Evolutionary conservation across 352 stramenopile species (phyloP), one percentile per base, ranked within the genome.

Genomic region (Globisporangium ultimum): DNA sequence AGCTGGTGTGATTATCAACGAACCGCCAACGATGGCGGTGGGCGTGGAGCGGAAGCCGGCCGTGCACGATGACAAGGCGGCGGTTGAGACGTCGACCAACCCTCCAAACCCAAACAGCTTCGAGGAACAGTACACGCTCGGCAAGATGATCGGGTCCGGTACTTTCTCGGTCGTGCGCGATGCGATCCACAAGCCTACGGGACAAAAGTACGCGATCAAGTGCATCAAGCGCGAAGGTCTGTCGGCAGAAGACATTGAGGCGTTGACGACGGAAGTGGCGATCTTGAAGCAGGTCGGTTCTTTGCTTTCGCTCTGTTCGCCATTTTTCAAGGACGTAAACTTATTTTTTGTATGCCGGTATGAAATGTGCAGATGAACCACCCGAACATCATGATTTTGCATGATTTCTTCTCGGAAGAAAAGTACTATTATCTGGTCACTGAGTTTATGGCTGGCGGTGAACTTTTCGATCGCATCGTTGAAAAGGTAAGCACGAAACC

Each of bases 371-470:
- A 95, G 83, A 91, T 96, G 74, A 89, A 96, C 60, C 90, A 97
- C 70, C 87, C 88, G 14, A 95, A 97, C 68, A 97, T 97, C 51
- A 95, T 97, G 82, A 91, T 91, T 20, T 61, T 97, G 28, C 77
- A 98, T 55, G 94, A 97, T 67, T 97, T 98, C 64, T 98, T 97
- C 68, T 83, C 96, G 12, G 91, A 97, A 48, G 77, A 87, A 2
- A 94, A 98, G 48, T 87, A 97, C 63, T 99, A 98, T 74, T 99
- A 99, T 72, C 78, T 99, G 50, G 95, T 99, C 3, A 98, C 98
- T 38, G 96, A 99, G 74, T 93, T 97, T 53, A 98, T 98, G 80
- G 89, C 88, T 38, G 97, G 97, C 32, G 93, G 93, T 20, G 84
- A 93, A 60, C 79, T 93, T 12, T 93, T 95, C 56, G 86, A 93